Base-by-base conservation (phyloP, 257 asterid species). In the Ehretia macrophylla region DNA sequence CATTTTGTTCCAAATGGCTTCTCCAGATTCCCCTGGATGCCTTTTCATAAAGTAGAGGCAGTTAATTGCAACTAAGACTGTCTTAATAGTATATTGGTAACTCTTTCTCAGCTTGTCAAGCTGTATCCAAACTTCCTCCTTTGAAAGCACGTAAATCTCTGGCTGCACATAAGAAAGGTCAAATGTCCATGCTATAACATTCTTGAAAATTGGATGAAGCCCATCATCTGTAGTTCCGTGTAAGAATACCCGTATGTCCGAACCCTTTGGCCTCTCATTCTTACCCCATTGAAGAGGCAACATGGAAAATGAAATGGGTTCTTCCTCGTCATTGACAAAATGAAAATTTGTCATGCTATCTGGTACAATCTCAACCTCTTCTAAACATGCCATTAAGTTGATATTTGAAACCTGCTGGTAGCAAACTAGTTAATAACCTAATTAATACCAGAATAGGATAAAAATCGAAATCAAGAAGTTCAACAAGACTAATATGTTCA, bases 351-450 rank as follows among this genome's bases (percentile, higher is more conserved):
- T 67, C 38, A 82, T 74, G 22, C 70, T 37, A 44, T 62, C 76
- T n/a, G 77, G 67, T 11, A 65, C 62, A 51, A 84, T 75, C 66
- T 87, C 96, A 60, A 88, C 90, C 60, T 84, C 95, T 66, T 87
- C 90, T 16, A 87, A 84, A 14, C 75, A 72, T 32, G 69, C 75
- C 94, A 84, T 84, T 52, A 10, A 12, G 17, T 52, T 11, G 22
- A 49, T 49, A 1, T 14, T 8, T 11, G 20, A 18, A 8, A 0
- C 6, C 23, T 12, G 0, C n/a, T n/a, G n/a, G 23, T 11, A 49
- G 0, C 11, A 27, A 27, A 27, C 16, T 49, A 21, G 13, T n/a
- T n/a, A n/a, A n/a, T n/a, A n/a, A n/a, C n/a, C n/a, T n/a, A n/a
- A n/a, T 51, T 18, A 51, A 18, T 32, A 51, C 8, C 12, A 42